phyloP scores from a whole-genome alignment of 495 filamentous ascomycete genomes.

The Penicillium verhagenii region DNA sequence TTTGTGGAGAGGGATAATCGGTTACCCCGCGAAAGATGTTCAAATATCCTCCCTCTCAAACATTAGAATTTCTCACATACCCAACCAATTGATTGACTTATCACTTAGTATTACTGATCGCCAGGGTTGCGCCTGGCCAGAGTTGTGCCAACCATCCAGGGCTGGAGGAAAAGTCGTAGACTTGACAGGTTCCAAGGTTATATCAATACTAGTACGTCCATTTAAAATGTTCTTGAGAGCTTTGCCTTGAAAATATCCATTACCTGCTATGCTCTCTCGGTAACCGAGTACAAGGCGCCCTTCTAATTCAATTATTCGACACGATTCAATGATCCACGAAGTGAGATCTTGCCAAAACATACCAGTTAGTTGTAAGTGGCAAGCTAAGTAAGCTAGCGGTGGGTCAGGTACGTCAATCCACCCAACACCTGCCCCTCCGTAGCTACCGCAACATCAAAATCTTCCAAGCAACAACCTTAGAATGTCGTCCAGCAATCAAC shows the following conservation, averaged over 20 bases:
- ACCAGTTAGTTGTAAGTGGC: not conserved
- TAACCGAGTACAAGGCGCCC: too few relatives aligned
- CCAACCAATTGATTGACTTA: too few relatives aligned
- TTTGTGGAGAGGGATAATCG: not conserved
- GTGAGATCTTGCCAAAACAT: too few relatives aligned
- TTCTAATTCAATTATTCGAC: too few relatives aligned
- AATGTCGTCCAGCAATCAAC: conserved; percentile 11
- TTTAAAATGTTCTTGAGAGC: too few relatives aligned
- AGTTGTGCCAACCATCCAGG: not conserved
- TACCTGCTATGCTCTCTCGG: not conserved
- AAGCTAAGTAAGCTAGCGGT: conserved; percentile 4
- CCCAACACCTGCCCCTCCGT: not conserved
- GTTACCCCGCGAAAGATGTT: not conserved
- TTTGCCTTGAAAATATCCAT: not conserved
- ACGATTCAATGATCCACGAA: too few relatives aligned
- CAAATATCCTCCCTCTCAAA: too few relatives aligned
- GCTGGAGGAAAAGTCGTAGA: not conserved
- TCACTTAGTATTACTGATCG: too few relatives aligned
- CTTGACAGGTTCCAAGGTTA: too few relatives aligned
- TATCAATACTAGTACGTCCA: too few relatives aligned
- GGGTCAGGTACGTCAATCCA: conserved; percentile 15
- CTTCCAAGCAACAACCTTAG: conserved; percentile 6
- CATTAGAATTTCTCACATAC: too few relatives aligned
- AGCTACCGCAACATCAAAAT: not conserved
- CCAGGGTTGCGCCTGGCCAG: too few relatives aligned